A percentile compares a stretch with the other conserved stretches of the same genome.
Conservation (phyloP, 345 rosid species). For the Jatropha curcas region DNA sequence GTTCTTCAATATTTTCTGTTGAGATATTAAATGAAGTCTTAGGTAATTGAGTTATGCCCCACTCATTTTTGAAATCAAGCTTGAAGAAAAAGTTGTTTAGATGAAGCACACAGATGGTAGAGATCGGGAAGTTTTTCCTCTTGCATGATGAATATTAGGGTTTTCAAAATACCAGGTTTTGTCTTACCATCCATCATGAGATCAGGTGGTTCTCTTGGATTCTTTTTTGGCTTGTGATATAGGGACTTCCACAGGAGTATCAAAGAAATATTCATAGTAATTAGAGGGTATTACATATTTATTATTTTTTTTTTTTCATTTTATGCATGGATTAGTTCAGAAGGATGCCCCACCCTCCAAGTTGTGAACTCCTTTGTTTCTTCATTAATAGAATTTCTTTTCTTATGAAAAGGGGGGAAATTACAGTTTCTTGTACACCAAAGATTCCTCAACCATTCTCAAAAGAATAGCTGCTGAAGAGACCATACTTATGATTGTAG, state of each 20-base stretch:
- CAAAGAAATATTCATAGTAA: neutral
- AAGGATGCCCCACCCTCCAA: neutral
- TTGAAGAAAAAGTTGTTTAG: slow-evolving; percentile 2
- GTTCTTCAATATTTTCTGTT: neutral
- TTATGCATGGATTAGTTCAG: neutral
- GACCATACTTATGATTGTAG: neutral
- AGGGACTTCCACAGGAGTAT: neutral
- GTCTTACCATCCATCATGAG: neutral
- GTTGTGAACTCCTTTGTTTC: neutral
- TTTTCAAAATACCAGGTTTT: neutral
- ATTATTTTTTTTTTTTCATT: neutral
- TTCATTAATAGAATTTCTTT: neutral
- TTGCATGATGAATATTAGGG: neutral
- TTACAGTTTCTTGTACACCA: neutral
- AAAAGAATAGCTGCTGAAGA: neutral
- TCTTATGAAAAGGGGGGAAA: neutral
- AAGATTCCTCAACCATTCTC: neutral
- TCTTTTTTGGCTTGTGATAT: neutral
- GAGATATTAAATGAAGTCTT: neutral
- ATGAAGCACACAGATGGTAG: neutral
- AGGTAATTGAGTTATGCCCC: neutral
- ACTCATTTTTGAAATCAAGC: neutral
- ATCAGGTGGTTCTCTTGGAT: neutral
- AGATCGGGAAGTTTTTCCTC: neutral
- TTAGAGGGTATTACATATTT: neutral